A percentile compares a stretch with the other conserved stretches of the same genome.
These are phyloP conservation scores for Talinum fruticosum DNA, from an alignment of 148 eudicot genomes.

Conservation along the genomic window DNA sequence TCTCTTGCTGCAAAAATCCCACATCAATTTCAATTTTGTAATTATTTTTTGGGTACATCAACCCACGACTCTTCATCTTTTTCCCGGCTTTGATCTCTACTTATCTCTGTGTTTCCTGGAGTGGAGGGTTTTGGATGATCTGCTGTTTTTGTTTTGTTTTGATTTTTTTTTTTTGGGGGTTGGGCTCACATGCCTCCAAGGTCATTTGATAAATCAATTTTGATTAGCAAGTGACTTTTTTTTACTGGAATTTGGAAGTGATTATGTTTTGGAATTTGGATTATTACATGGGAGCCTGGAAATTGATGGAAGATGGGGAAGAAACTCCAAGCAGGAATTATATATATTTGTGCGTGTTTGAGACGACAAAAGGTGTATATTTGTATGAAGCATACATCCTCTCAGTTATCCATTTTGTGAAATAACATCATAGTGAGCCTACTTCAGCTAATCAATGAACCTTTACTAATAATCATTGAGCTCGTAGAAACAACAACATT, in stretches of 20 bases:
- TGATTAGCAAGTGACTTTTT: not conserved
- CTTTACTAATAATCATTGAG: not conserved
- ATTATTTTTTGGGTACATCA: too few species aligned
- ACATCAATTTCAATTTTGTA: not conserved
- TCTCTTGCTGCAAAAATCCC: not conserved
- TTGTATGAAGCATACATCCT: not conserved
- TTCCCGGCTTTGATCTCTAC: not conserved
- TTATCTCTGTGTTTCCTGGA: not conserved
- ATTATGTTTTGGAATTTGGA: not conserved
- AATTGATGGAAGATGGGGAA: not conserved
- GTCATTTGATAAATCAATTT: too few species aligned
- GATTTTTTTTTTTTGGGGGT: not conserved
- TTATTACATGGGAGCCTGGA: too few species aligned
- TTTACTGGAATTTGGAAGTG: not conserved
- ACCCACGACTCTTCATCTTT: not conserved
- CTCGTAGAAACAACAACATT: not conserved
- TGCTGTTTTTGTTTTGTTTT: not conserved
- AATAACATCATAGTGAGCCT: not conserved
- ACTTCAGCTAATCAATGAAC: not conserved
- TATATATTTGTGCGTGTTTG: not conserved
- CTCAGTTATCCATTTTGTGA: not conserved
- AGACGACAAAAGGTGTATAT: not conserved
- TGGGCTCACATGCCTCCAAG: too few species aligned
- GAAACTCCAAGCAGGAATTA: not conserved
- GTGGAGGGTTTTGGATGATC: not conserved